Conservation (phyloP, 805 yeast genomes). For the Yamadazyma paraphyllophila region DNA sequence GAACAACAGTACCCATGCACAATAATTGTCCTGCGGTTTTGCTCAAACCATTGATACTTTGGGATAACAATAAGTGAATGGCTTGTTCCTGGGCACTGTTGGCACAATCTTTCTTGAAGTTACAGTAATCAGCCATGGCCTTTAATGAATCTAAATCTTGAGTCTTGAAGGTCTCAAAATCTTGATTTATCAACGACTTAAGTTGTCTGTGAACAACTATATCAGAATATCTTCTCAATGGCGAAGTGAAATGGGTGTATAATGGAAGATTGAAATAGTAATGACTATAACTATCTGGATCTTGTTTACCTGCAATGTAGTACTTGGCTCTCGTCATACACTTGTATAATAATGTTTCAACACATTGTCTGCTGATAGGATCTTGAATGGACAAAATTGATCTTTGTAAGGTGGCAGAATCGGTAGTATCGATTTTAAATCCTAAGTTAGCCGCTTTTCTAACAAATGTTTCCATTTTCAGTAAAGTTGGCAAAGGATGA, state of each 20-base stretch:
- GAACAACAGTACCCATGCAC: slow-evolving; percentile 82
- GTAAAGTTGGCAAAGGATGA: slow-evolving; percentile 79
- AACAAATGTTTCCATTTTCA: slow-evolving; percentile 76
- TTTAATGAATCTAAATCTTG: slow-evolving; percentile 65
- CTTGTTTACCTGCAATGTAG: slow-evolving; percentile 83
- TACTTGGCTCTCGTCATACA: slow-evolving; percentile 85
- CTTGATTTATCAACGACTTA: slow-evolving; percentile 54
- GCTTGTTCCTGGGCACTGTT: slow-evolving; percentile 93
- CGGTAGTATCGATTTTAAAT: slow-evolving; percentile 67
- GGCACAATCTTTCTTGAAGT: slow-evolving; percentile 93
- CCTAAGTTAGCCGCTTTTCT: slow-evolving; percentile 67
- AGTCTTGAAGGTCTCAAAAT: slow-evolving; percentile 37
- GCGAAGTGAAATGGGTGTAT: slow-evolving; percentile 92
- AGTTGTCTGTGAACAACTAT: slow-evolving; percentile 90
- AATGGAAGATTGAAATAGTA: slow-evolving; percentile 79
- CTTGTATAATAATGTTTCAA: slow-evolving; percentile 78
- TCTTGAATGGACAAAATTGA: slow-evolving; percentile 67
- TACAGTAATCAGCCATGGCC: slow-evolving; percentile 87
- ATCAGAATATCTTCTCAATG: slow-evolving; percentile 89
- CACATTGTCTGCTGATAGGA: slow-evolving; percentile 60
- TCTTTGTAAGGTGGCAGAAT: slow-evolving; percentile 66
- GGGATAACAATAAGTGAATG: slow-evolving; percentile 79
- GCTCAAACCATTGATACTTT: slow-evolving; percentile 74
- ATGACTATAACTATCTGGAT: slow-evolving; percentile 73
- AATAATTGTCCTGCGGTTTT: slow-evolving; percentile 75